Conservation (phyloP, 2,329 filamentous ascomycete species). For the Neonectria faginata region DNA sequence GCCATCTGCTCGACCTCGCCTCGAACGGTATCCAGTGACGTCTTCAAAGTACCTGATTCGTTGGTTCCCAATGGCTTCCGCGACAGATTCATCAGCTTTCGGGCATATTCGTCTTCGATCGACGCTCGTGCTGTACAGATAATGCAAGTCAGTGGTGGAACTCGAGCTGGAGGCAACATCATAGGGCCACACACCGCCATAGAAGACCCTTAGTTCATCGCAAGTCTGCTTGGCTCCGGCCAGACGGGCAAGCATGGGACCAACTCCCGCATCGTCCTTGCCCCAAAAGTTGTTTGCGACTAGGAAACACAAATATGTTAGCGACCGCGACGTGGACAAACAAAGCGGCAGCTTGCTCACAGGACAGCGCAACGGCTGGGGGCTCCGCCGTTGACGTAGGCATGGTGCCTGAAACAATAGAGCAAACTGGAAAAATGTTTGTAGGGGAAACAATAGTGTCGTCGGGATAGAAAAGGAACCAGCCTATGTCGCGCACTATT, state of each 20-base stretch:
- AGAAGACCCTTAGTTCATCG: slow-evolving; percentile 94
- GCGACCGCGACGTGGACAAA: slow-evolving; percentile 8
- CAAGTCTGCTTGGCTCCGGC: slow-evolving; percentile 92
- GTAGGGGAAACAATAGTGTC: slow-evolving; percentile 13
- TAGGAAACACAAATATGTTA: slow-evolving; percentile 50
- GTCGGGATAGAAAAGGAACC: slow-evolving; percentile 32
- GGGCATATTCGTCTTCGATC: slow-evolving; percentile 96
- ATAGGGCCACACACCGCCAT: slow-evolving; percentile 70
- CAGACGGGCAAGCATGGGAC: slow-evolving; percentile 93
- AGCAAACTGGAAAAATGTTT: slow-evolving; percentile 12
- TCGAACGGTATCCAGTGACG: slow-evolving; percentile 87
- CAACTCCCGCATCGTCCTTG: slow-evolving; percentile 96
- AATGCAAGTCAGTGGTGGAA: slow-evolving; percentile 8
- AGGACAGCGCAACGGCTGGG: slow-evolving; percentile 76
- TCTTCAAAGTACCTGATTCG: slow-evolving; percentile 84
- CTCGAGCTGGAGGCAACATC: background rate
- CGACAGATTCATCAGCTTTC: slow-evolving; percentile 86
- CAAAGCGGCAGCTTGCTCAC: slow-evolving; percentile 55
- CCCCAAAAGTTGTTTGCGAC: slow-evolving; percentile 99
- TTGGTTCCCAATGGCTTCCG: slow-evolving; percentile 90
- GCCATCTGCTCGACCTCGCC: slow-evolving; percentile 93
- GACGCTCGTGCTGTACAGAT: slow-evolving; percentile 77
- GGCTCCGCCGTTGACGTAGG: slow-evolving; percentile 70
- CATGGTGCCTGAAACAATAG: slow-evolving; percentile 58
- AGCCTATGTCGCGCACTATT: slow-evolving; percentile 37